These are phyloP conservation scores for Xylariaceae sp. DNA, from an alignment of 2,329 filamentous ascomycete species.

Conservation along the genomic window DNA sequence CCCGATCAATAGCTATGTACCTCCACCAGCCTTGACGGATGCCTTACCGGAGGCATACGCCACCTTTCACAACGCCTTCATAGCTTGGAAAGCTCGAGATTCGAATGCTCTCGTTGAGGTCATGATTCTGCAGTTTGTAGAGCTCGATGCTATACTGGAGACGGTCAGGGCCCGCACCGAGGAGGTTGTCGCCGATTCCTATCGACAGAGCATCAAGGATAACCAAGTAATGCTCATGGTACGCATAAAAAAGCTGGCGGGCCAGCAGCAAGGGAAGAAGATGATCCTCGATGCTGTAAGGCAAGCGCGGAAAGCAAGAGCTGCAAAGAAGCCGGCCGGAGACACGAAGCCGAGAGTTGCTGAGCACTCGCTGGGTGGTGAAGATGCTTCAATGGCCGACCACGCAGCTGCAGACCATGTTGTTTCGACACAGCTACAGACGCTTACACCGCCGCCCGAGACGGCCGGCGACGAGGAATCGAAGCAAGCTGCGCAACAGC, in stretches of 20 bases:
- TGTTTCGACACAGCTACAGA: conserved; percentile 36
- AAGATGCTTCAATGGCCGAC: conserved; percentile 29
- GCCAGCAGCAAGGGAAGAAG: conserved; percentile 61
- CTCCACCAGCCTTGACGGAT: conserved; percentile 54
- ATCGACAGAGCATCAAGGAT: conserved; percentile 70
- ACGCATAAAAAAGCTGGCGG: conserved; percentile 70
- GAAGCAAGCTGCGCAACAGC: conserved; percentile 29
- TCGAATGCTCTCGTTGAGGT: conserved; percentile 71
- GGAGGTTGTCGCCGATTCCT: conserved; percentile 66
- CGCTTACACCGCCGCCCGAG: conserved; percentile 46
- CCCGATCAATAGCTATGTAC: conserved; percentile 57
- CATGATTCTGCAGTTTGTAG: conserved; percentile 81
- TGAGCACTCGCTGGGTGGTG: conserved; percentile 32
- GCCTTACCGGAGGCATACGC: conserved; percentile 63
- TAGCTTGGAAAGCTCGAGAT: conserved; percentile 76
- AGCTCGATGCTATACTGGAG: conserved; percentile 76
- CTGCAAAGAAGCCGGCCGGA: conserved; percentile 57
- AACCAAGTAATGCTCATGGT: conserved; percentile 75
- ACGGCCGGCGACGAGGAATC: conserved; percentile 33
- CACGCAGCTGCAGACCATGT: conserved; percentile 32
- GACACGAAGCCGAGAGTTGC: conserved; percentile 65
- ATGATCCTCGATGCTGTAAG: conserved; percentile 68
- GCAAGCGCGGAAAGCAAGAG: conserved; percentile 58
- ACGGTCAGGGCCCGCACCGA: conserved; percentile 73
- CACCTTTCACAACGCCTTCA: conserved; percentile 70